phyloP scores from a whole-genome alignment of 352 stramenopile genomes.

The Peronospora farinosa region DNA sequence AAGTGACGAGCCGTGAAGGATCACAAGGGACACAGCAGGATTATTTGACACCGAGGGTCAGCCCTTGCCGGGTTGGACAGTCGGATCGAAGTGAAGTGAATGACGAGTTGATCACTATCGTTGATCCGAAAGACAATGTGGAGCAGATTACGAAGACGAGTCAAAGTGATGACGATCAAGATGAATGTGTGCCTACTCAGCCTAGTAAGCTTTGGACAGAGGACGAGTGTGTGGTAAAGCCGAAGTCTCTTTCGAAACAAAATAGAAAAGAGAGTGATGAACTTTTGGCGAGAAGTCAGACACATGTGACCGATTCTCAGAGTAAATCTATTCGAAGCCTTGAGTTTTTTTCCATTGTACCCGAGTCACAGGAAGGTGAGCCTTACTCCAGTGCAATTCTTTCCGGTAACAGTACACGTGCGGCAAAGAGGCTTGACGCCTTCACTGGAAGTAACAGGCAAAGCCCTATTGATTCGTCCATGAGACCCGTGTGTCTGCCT shows the following conservation, averaged over 20 bases:
- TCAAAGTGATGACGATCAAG: constrained; percentile 25
- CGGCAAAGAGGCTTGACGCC: constrained; percentile 24
- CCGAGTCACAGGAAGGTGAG: constrained; percentile 52
- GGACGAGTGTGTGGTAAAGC: constrained; percentile 11
- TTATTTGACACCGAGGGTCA: constrained; percentile 27
- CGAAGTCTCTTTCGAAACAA: constrained; percentile 10
- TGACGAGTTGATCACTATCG: neutral
- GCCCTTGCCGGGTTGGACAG: constrained; percentile 5
- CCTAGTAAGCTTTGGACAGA: constrained; percentile 17
- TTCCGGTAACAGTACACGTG: constrained; percentile 25
- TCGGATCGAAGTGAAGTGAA: neutral
- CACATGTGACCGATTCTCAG: constrained; percentile 26
- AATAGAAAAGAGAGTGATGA: constrained; percentile 31
- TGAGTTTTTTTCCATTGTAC: constrained; percentile 58
- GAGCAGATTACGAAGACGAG: neutral
- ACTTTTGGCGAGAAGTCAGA: neutral
- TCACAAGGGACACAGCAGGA: constrained; percentile 23
- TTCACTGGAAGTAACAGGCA: constrained; percentile 11
- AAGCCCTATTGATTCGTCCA: constrained; percentile 22
- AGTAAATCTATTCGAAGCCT: constrained; percentile 51
- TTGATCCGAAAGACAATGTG: neutral
- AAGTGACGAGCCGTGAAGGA: constrained; percentile 21
- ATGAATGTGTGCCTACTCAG: constrained; percentile 50
- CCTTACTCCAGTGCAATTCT: constrained; percentile 33
- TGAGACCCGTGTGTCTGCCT: constrained; percentile 22